Evolutionary conservation across 352 stramenopile species (phyloP).

Genomic region (Phytophthora idaei): DNA sequence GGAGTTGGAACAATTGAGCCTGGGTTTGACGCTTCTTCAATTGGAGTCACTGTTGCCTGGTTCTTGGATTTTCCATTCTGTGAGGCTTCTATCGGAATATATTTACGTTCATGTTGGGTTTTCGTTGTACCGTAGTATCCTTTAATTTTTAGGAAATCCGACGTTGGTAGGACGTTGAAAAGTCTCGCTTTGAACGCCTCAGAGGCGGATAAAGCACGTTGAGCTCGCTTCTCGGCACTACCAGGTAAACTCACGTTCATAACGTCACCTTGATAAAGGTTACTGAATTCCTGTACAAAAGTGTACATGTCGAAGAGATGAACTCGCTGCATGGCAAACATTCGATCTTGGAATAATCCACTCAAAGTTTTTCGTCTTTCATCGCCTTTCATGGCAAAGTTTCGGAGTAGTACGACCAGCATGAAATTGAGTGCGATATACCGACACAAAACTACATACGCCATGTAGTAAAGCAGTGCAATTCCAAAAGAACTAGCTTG

Average conservation of each 20-base stretch:
- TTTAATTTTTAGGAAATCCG: slow-evolving; percentile 73
- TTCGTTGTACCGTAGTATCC: slow-evolving; percentile 44
- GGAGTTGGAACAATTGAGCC: slow-evolving; percentile 1
- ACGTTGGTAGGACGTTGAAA: slow-evolving; percentile 64
- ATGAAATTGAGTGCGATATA: slow-evolving; percentile 87
- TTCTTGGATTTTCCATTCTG: slow-evolving; percentile 26
- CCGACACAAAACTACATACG: slow-evolving; percentile 72
- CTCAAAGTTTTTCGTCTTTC: slow-evolving; percentile 74
- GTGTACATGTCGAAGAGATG: slow-evolving; percentile 81
- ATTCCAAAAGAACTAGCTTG: slow-evolving; percentile 60
- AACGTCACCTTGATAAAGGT: slow-evolving; percentile 73
- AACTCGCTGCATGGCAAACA: slow-evolving; percentile 80
- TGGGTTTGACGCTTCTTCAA: slow-evolving; percentile 17
- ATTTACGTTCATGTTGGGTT: slow-evolving; percentile 31
- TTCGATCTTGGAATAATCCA: slow-evolving; percentile 76
- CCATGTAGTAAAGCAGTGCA: slow-evolving; percentile 73
- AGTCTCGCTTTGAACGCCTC: slow-evolving; percentile 69
- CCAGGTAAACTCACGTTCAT: slow-evolving; percentile 81
- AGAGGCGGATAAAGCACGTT: slow-evolving; percentile 57
- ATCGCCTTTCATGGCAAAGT: slow-evolving; percentile 89
- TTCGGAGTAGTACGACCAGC: slow-evolving; percentile 80
- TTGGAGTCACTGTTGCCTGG: slow-evolving; percentile 23
- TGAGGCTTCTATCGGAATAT: slow-evolving; percentile 22
- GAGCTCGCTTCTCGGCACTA: slow-evolving; percentile 58
- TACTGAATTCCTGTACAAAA: slow-evolving; percentile 80